Conservation (phyloP, 2,329 filamentous ascomycete species). For the Pyrenochaeta sp. region DNA sequence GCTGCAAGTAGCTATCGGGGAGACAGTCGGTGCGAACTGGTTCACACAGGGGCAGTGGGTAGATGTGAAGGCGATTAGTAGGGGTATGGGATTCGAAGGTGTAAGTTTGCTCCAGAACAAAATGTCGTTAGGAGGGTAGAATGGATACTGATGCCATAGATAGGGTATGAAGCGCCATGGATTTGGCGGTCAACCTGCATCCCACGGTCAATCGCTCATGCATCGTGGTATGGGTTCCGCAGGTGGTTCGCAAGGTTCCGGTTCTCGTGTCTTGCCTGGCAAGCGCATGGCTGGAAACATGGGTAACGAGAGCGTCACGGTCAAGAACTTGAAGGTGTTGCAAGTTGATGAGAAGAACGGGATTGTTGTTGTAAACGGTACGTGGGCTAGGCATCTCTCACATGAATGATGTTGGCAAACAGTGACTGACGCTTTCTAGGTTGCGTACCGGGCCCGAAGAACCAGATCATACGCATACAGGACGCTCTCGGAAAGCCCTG, state of each 20-base stretch:
- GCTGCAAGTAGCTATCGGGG: constrained; percentile 76
- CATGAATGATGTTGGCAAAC: neutral
- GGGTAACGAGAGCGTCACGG: constrained; percentile 87
- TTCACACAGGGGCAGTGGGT: constrained; percentile 91
- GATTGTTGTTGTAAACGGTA: constrained; percentile 86
- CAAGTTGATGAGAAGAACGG: constrained; percentile 88
- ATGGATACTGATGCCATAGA: constrained; percentile 7
- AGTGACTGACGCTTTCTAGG: constrained; percentile 50
- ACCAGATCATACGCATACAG: constrained; percentile 82
- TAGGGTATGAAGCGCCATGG: constrained; percentile 94
- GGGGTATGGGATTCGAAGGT: constrained; percentile 93
- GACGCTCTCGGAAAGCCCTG: constrained; percentile 90
- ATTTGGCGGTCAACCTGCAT: constrained; percentile 86
- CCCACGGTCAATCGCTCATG: constrained; percentile 93
- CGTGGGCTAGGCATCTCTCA: constrained; percentile 16
- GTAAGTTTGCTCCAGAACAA: constrained; percentile 45
- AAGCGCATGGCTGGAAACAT: constrained; percentile 99
- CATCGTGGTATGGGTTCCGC: constrained; percentile 92
- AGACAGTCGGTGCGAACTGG: constrained; percentile 83
- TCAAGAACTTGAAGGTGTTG: constrained; percentile 90
- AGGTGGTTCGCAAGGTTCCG: constrained; percentile 88
- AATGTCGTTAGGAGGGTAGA: neutral
- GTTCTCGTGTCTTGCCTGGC: constrained; percentile 89
- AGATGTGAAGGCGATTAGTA: constrained; percentile 79
- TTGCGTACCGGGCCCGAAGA: constrained; percentile 86